A percentile compares a stretch with the other conserved stretches of the same genome.
These are phyloP conservation scores for Aspergillus saccharolyticus DNA, from an alignment of 495 filamentous ascomycete genomes.

Conservation along the genomic window DNA sequence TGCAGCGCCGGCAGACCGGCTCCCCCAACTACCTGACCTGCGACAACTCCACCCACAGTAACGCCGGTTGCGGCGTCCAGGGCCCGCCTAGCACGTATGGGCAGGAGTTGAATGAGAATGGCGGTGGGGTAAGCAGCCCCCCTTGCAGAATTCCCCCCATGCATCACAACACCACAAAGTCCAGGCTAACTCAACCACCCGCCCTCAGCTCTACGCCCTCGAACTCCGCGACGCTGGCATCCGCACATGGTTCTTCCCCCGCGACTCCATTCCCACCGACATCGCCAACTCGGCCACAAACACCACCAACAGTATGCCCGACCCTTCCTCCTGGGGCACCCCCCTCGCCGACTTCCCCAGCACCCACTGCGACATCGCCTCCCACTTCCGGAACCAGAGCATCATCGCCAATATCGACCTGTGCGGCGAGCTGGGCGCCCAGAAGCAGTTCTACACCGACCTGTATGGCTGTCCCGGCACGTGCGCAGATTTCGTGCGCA, in stretches of 20 bases:
- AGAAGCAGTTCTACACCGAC: slow-evolving; percentile 32
- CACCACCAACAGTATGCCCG: slow-evolving; percentile 17
- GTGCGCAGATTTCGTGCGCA: slow-evolving; percentile 39
- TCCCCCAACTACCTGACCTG: slow-evolving; percentile 26
- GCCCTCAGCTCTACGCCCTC: slow-evolving; percentile 37
- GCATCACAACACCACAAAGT: too few species aligned
- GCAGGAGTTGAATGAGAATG: slow-evolving; percentile 36
- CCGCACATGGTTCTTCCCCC: slow-evolving; percentile 47
- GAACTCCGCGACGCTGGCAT: slow-evolving; percentile 44
- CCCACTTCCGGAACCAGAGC: slow-evolving; percentile 46
- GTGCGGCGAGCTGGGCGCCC: slow-evolving; percentile 39
- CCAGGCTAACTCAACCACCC: not conserved
- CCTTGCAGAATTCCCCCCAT: not conserved
- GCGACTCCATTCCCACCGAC: slow-evolving; percentile 35
- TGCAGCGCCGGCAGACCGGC: slow-evolving; percentile 40
- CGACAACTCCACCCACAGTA: slow-evolving; percentile 30
- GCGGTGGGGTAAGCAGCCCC: slow-evolving; percentile 38
- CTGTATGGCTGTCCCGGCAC: slow-evolving; percentile 39
- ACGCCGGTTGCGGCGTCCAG: slow-evolving; percentile 43
- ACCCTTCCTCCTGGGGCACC: slow-evolving; percentile 44
- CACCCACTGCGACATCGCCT: slow-evolving; percentile 43
- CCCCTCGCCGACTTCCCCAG: slow-evolving; percentile 49
- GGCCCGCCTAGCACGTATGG: slow-evolving; percentile 36
- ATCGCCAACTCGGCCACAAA: slow-evolving; percentile 15
- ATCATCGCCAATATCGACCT: slow-evolving; percentile 52